Base-by-base conservation (phyloP, 1,139 yeast species). In the Lodderomyces parapsilosis region DNA sequence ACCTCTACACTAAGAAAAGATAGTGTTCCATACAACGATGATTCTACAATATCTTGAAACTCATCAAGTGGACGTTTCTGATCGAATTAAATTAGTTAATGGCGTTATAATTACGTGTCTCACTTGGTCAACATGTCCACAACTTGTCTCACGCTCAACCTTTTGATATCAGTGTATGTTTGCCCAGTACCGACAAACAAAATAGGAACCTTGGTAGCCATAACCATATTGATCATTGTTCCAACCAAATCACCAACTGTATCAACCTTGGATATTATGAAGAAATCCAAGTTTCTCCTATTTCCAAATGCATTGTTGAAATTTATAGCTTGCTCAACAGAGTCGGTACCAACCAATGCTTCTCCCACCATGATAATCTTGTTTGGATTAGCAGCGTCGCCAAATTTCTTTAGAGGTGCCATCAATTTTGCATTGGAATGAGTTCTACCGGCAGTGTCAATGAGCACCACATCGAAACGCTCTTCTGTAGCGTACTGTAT, bases 311-410 rank as follows among this genome's bases (percentile, higher is more conserved):
- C 97, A 52, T 81, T 80, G 60, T 93, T 91, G 66, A 93, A 93
- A 60, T 93, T 91, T 44, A 80, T 80, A 0, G 99, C 99, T 62
- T 93, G 99, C 60, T 87, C 89, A 4, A 93, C 97, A 1, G 97
- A 89, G 60, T 93, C 99, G 0, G 98, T 91, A 17, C 99, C 99
- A 1, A 91, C 99, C 38, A 93, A 73, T 0, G 99, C 99, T 63
- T 93, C 99, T 36, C 98, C 99, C 15, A 93, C 99, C 98, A 93
- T 93, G 57, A 93, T 90, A 57, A 93, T 91, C 65, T 88, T 91
- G 65, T 93, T 94, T 1, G 99, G 99, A 46, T 88, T 79, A 3
- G 98, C 98, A 41, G 95, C 91, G 56, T 87, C 91, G 23, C 97
- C 98, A 66, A 93, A 94, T 48, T 93, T 89, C 56, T 91, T 95